These are phyloP conservation scores for Gossypium aridum DNA, from an alignment of 441 rosid species.

Conservation along the genomic window DNA sequence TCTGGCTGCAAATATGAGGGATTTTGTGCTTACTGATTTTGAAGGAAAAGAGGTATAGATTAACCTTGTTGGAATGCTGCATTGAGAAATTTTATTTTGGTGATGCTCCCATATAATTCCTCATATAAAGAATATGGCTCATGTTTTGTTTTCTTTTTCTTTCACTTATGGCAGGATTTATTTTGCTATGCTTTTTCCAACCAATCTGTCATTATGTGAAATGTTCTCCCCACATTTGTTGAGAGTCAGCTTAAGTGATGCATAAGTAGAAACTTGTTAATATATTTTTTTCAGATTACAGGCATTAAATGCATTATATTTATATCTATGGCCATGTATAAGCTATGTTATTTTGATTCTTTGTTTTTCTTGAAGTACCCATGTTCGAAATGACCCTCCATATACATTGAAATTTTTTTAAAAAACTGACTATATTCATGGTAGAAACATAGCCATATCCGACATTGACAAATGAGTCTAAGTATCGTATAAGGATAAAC, in stretches of 20 bases:
- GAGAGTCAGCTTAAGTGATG: not conserved
- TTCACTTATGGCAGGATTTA: not conserved
- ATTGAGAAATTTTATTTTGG: conserved; percentile 1
- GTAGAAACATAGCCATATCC: not conserved
- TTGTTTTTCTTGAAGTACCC: not conserved
- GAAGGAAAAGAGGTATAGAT: conserved; percentile 68
- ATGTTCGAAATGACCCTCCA: not conserved
- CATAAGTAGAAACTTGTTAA: not conserved
- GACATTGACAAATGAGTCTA: not conserved
- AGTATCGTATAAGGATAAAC: not conserved
- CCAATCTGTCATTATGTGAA: not conserved
- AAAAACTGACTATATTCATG: not conserved
- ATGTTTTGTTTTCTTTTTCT: conserved; percentile 1
- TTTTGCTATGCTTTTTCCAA: not conserved
- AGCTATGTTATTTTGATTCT: not conserved
- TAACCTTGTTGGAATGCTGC: conserved; percentile 6
- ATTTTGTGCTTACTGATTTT: conserved; percentile 52
- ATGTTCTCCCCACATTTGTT: not conserved
- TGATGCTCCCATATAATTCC: not conserved
- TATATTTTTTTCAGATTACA: not conserved
- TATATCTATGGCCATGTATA: not conserved
- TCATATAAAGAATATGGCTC: not conserved
- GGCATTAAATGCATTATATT: not conserved
- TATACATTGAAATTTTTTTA: not conserved
- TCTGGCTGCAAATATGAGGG: conserved; percentile 86